These are phyloP conservation scores for Cenchrus purpureus DNA, from an alignment of 176 grass and related monocot species.

Conservation along the genomic window DNA sequence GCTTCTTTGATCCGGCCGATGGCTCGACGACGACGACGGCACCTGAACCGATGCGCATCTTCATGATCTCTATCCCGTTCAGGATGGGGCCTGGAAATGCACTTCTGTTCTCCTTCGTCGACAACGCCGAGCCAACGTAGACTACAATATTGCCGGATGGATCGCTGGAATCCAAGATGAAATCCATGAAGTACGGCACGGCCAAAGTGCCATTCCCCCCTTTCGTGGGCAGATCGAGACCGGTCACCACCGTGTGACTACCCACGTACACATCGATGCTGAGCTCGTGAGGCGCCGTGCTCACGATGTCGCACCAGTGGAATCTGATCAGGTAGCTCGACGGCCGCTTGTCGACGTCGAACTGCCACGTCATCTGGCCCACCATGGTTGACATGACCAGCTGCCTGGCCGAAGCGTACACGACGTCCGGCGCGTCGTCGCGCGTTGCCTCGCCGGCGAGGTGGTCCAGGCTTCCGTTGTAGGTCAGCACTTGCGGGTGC, in stretches of 20 bases:
- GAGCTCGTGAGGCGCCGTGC: constrained; percentile 30
- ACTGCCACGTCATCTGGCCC: constrained; percentile 64
- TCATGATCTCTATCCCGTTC: constrained; percentile 86
- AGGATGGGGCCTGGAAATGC: constrained; percentile 48
- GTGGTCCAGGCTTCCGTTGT: constrained; percentile 15
- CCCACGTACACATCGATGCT: constrained; percentile 49
- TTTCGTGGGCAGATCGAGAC: constrained; percentile 48
- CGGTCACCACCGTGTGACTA: neutral
- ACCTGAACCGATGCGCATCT: constrained; percentile 40
- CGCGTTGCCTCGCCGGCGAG: constrained; percentile 37
- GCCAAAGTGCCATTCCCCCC: constrained; percentile 37
- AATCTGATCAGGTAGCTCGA: constrained; percentile 66
- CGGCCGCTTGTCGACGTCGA: constrained; percentile 23
- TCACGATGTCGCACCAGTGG: constrained; percentile 77
- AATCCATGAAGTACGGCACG: constrained; percentile 55
- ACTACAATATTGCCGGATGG: constrained; percentile 40
- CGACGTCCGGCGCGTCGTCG: constrained; percentile 56
- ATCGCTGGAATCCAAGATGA: constrained; percentile 29
- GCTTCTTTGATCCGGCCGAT: neutral
- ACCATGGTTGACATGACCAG: neutral
- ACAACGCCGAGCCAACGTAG: constrained; percentile 30
- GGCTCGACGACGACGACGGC: constrained; percentile 46
- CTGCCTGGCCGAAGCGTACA: constrained; percentile 69
- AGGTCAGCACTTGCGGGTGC: neutral
- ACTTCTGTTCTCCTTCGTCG: constrained; percentile 15